Conservation (phyloP, 352 stramenopile genomes). For the Pseudoperonospora humuli region DNA sequence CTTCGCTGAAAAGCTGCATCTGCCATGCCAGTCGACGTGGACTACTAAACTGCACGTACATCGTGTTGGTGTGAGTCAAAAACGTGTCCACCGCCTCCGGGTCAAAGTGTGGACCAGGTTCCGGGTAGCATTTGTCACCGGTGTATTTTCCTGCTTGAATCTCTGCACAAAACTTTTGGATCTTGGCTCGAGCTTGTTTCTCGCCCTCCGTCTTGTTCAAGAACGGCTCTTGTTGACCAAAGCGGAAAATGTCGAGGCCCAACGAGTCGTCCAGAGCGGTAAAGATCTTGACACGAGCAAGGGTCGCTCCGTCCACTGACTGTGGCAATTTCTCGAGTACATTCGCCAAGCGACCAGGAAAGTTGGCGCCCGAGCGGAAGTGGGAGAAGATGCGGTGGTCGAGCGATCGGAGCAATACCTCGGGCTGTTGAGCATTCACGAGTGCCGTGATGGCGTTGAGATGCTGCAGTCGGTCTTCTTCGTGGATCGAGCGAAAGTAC, state of each 20-base stretch:
- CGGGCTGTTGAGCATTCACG: conserved; percentile 62
- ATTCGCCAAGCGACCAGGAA: conserved; percentile 58
- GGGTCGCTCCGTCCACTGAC: conserved; percentile 46
- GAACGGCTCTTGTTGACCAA: conserved; percentile 69
- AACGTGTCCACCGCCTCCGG: conserved; percentile 58
- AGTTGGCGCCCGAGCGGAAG: conserved; percentile 74
- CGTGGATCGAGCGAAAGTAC: conserved; percentile 85
- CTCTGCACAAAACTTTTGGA: conserved; percentile 64
- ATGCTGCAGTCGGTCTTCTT: conserved; percentile 81
- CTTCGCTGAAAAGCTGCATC: conserved; percentile 55
- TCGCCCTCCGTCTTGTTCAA: conserved; percentile 50
- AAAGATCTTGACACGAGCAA: conserved; percentile 88
- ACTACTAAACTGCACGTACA: conserved; percentile 80
- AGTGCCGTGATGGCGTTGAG: conserved; percentile 83
- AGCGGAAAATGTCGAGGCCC: conserved; percentile 83
- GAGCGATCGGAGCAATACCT: conserved; percentile 66
- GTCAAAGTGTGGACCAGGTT: conserved; percentile 47
- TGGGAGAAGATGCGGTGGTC: conserved; percentile 76
- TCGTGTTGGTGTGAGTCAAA: conserved; percentile 60
- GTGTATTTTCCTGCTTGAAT: conserved; percentile 71
- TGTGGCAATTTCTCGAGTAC: conserved; percentile 64
- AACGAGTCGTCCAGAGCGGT: conserved; percentile 79
- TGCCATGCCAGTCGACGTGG: conserved; percentile 62
- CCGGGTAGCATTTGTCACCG: conserved; percentile 45
- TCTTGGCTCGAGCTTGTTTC: conserved; percentile 38